Evolutionary conservation across 768 basidiomycete genomes (phyloP).

Genomic region (Tremella mesenterica): DNA sequence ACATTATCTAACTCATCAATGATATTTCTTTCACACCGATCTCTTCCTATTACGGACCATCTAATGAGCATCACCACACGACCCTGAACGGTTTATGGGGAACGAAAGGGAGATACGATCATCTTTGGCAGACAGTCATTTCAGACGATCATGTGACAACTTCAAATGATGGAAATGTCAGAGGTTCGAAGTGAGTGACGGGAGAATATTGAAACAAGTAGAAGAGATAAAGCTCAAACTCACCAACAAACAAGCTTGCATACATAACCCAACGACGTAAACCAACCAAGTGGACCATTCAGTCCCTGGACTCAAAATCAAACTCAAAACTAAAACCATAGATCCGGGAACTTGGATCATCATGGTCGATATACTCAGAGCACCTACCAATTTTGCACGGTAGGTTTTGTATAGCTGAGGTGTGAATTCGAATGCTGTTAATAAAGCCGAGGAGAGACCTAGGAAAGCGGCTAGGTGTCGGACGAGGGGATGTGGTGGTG

Average conservation of each 20-base stretch:
- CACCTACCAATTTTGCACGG: slow-evolving; percentile 69
- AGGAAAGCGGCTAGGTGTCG: slow-evolving; percentile 74
- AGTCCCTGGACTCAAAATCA: slow-evolving; percentile 41
- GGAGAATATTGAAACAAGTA: neutral
- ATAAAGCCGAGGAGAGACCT: slow-evolving; percentile 66
- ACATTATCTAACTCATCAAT: slow-evolving; percentile 52
- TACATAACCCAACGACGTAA: slow-evolving; percentile 55
- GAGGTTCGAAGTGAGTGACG: no score
- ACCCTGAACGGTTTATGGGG: neutral
- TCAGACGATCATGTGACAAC: neutral
- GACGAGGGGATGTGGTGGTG: slow-evolving; percentile 40
- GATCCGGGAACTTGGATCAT: slow-evolving; percentile 85
- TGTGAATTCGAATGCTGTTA: slow-evolving; percentile 76
- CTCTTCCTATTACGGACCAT: no score
- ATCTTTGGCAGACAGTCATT: neutral
- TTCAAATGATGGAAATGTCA: neutral
- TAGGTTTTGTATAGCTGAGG: slow-evolving; percentile 82
- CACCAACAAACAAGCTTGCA: slow-evolving; percentile 68
- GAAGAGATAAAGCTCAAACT: slow-evolving; percentile 1
- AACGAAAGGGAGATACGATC: neutral
- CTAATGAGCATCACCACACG: neutral
- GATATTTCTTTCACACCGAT: neutral
- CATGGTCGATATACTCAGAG: slow-evolving; percentile 93
- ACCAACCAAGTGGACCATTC: slow-evolving; percentile 46
- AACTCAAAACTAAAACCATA: slow-evolving; percentile 66